A percentile compares a stretch with the other conserved stretches of the same genome.
Evolutionary conservation across 106 monocot species (phyloP).

Genomic region (Acorus calamus): DNA sequence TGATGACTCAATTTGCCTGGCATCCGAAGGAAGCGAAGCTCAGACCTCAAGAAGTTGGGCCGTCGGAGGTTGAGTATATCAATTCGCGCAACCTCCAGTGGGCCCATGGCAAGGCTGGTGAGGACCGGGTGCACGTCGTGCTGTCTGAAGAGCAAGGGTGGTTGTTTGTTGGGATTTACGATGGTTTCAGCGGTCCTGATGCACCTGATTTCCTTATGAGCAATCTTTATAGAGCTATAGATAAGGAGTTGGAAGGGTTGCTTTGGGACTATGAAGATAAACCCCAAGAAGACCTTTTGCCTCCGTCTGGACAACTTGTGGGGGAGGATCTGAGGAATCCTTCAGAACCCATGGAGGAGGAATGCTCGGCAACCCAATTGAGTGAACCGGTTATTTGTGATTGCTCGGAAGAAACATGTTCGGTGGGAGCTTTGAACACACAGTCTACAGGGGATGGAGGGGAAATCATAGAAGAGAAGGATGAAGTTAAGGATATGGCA

Average conservation of each 20-base stretch:
- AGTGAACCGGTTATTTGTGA: constrained; percentile 9
- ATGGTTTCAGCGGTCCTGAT: constrained; percentile 95
- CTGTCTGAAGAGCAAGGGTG: constrained; percentile 98
- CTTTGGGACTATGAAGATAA: constrained; percentile 85
- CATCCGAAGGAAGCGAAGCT: constrained; percentile 49
- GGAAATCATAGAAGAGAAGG: constrained; percentile 1
- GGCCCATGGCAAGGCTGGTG: constrained; percentile 98
- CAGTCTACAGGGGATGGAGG: not conserved
- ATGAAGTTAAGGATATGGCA: constrained; percentile 16
- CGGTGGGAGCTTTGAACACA: constrained; percentile 6
- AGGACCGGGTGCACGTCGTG: constrained; percentile 95
- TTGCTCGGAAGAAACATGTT: constrained; percentile 4
- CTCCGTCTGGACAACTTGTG: constrained; percentile 14
- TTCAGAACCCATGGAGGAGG: constrained; percentile 9
- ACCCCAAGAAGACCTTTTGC: constrained; percentile 2
- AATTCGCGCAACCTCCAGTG: constrained; percentile 73
- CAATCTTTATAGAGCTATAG: constrained; percentile 84
- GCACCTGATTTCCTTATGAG: constrained; percentile 95
- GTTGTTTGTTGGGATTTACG: constrained; percentile 96
- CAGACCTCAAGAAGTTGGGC: constrained; percentile 33
- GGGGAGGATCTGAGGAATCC: constrained; percentile 8
- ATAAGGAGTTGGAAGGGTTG: constrained; percentile 90
- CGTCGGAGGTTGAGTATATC: constrained; percentile 64
- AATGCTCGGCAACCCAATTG: constrained; percentile 2
- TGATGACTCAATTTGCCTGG: constrained; percentile 37